Evolutionary conservation across 2,329 filamentous ascomycete species (phyloP).

Genomic region (Penicillium decumbens): DNA sequence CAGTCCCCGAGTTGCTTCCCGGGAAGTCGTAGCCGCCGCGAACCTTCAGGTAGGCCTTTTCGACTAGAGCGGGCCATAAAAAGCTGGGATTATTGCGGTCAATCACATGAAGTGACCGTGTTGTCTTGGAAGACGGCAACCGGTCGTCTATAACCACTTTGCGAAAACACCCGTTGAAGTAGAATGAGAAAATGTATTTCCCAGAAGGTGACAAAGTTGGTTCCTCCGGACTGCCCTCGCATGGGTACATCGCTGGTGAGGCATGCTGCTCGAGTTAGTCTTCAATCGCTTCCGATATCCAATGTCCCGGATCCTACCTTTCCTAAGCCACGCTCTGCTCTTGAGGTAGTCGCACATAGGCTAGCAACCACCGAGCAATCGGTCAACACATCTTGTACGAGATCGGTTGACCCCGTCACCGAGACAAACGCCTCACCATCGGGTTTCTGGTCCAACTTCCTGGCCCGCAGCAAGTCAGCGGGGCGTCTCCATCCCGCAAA

Average conservation of each 20-base stretch:
- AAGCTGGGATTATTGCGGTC: conserved; percentile 76
- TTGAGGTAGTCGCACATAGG: conserved; percentile 73
- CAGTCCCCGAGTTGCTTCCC: conserved; percentile 93
- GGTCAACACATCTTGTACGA: conserved; percentile 91
- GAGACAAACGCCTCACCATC: conserved; percentile 51
- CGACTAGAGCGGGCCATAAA: conserved; percentile 85
- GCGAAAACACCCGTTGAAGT: conserved; percentile 92
- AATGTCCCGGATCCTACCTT: conserved; percentile 48
- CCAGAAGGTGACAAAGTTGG: conserved; percentile 70
- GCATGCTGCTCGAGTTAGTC: conserved; percentile 55
- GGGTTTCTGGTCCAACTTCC: conserved; percentile 24
- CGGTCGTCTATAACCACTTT: conserved; percentile 85
- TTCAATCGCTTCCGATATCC: not conserved
- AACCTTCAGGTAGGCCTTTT: conserved; percentile 95
- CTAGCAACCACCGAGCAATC: conserved; percentile 98
- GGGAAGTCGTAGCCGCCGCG: conserved; percentile 96
- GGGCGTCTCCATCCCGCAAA: conserved; percentile 82
- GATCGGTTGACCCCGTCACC: conserved; percentile 60
- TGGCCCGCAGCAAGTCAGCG: conserved; percentile 55
- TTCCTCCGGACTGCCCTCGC: conserved; percentile 53
- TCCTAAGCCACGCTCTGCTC: conserved; percentile 63
- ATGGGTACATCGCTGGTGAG: conserved; percentile 69
- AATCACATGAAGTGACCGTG: conserved; percentile 76
- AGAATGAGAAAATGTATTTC: conserved; percentile 85
- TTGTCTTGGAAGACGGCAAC: conserved; percentile 68